Conservation (phyloP, 148 eudicot species). For the Drosera capensis region DNA sequence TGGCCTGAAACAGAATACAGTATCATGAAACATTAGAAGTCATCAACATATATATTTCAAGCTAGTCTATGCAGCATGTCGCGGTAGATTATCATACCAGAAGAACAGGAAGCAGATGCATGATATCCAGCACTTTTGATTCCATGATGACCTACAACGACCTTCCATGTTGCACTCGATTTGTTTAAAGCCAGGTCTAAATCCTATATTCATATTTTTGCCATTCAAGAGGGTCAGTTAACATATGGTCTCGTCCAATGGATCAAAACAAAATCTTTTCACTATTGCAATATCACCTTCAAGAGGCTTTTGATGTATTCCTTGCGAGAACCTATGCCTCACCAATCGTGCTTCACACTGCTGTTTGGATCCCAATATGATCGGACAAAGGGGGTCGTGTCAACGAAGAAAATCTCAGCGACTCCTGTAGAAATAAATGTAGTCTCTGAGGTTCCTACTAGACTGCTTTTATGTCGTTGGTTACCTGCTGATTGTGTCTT, state of each 20-base stretch:
- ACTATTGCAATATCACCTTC: constrained; percentile 15
- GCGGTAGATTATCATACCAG: not conserved
- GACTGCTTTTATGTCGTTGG: not conserved
- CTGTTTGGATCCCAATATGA: constrained; percentile 14
- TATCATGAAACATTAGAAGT: not conserved
- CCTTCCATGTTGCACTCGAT: constrained; percentile 81
- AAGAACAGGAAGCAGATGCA: constrained; percentile 51
- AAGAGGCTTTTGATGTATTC: constrained; percentile 28
- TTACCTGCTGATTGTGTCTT: not conserved
- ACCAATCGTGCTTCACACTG: constrained; percentile 83
- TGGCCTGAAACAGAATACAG: not conserved
- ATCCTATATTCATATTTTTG: constrained; percentile 22
- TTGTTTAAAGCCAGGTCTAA: constrained; percentile 36
- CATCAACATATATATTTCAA: not conserved
- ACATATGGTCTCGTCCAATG: not conserved
- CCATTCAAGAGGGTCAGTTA: not conserved
- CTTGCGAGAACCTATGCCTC: constrained; percentile 33
- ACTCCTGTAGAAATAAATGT: constrained; percentile 21
- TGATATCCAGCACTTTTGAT: constrained; percentile 73
- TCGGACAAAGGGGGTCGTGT: constrained; percentile 56
- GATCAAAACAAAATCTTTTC: not conserved
- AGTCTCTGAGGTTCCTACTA: no score
- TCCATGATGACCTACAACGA: constrained; percentile 83
- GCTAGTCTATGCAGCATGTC: not conserved
- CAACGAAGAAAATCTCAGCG: constrained; percentile 69